Base-by-base conservation (phyloP, 2,329 filamentous ascomycete species). In the Penicillium nordicum region DNA sequence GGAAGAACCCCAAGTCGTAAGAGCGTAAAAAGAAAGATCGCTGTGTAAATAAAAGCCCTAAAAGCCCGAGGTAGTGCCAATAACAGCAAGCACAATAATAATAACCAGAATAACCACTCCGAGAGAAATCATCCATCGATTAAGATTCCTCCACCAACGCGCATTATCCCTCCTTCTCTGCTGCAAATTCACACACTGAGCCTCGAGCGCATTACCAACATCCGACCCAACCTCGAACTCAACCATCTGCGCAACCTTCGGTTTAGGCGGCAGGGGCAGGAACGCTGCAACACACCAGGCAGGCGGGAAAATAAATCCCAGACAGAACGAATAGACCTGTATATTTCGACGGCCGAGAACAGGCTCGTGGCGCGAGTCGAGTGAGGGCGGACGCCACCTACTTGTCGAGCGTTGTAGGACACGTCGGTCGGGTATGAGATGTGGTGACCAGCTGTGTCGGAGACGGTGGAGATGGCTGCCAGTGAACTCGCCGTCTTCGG, bases 261-360 rank as follows among this genome's bases (percentile, higher is more conserved):
- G 82, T 53, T 81, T 80, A 1, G 78, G 77, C 10, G 89, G 89
- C 7, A 95, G 74, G 1, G 89, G 89, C 12, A 94, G 78, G 52
- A 92, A 80, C 1, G 90, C 84, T 1, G 87, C 91, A 60, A 91
- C 79, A 77, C 93, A 89, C 90, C 90, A 95, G 53, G 87, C 88
- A 58, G 91, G 81, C 6, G 90, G 91, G 67, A 91, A 84, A 45
- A 93, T 76, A 67, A 95, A 95, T 25, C 91, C 91, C 45, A 88
- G 41, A 53, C 86, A 84, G 74, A 95, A 95, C 47, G 90, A 77
- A 50, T 88, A 78, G 30, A 93, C 82, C 72, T 95, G 91, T 45
- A 85, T 76, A 67, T 92, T 92, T 59, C 88, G 83, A 60, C 83
- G 82, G 49, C 86, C 86, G 60, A 88, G 80, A 4, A 84, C 68